Conservation (phyloP, 371 early-diverging fungal genomes). For the Choanephora cucurbitarum region DNA sequence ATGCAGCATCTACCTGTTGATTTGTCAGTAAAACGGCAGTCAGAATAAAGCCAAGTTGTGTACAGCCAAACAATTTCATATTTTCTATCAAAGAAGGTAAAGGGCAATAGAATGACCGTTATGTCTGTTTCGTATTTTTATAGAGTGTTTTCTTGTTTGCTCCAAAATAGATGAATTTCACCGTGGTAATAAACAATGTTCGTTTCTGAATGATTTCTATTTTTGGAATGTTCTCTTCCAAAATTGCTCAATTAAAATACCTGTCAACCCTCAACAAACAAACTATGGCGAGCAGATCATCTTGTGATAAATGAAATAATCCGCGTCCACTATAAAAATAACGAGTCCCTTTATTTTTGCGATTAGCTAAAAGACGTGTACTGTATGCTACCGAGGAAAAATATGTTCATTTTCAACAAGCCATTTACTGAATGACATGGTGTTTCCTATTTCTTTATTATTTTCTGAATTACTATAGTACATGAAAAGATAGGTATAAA, state of each 20-base stretch:
- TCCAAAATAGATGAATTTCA: constrained; percentile 1
- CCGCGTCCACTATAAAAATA: no score
- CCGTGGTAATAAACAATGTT: constrained; percentile 1
- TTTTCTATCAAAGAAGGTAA: background rate
- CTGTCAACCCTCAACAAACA: background rate
- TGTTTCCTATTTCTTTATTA: no score
- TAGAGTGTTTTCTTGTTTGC: background rate
- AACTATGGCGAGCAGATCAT: no score
- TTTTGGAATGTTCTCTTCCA: background rate
- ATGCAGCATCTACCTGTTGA: constrained; percentile 17
- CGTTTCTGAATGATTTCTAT: background rate
- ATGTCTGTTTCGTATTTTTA: background rate
- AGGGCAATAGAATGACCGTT: background rate
- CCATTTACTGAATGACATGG: no score
- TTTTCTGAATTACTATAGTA: no score
- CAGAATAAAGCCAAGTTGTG: constrained; percentile 12
- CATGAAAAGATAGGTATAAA: no score
- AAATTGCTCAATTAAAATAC: no score
- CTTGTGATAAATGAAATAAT: no score
- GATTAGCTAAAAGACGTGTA: no score
- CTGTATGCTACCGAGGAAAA: no score
- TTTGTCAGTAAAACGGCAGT: constrained; percentile 7
- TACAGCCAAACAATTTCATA: constrained; percentile 9
- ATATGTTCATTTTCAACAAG: no score
- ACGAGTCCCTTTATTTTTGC: no score